Base-by-base conservation (phyloP, 2,329 filamentous ascomycete genomes). In the Macrophomina tecta region DNA sequence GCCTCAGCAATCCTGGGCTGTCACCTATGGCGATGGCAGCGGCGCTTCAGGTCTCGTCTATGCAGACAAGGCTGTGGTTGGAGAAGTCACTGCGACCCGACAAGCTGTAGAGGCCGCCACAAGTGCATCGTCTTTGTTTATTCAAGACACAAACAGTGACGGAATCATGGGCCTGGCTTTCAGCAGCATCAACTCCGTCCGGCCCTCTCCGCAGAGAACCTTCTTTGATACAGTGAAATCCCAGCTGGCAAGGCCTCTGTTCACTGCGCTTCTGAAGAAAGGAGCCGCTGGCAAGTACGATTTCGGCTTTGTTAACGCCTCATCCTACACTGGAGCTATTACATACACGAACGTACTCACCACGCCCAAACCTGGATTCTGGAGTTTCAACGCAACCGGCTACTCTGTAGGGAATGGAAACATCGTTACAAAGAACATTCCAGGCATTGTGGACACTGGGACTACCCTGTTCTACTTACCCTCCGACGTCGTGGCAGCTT, bases 51-150 rank as follows among this genome's bases (percentile, higher is more conserved):
- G 90, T 53, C 83, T 85, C 55, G 89, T 92, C 65, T 91, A 89
- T 77, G 83, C 81, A 36, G 90, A 92, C 76, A 85, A 81, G 52
- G 89, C 91, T 45, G 82, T 92, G 30, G 89, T 87, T 53, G 80
- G 81, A 34, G 80, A 81, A 40, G 85, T 89, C 4, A 86, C 81
- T 38, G 87, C 89, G 32, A 82, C 82, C 1, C 74, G 76, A 2
- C 90, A 92, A 76, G 87, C 88, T 14, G 85, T 92, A 9, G 87
- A 91, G 76, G 85, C 88, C 38, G 90, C 90, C 14, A 81, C 81
- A 3, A 80, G 82, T 1, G 84, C 91, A 52, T 90, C 87, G 11
- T 67, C 76, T 1, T 70, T 81, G 40, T 89, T 89, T 77, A 71
- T 77, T 6, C 71, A 80, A 65, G 85, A 89, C 71, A 71, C 72